These are phyloP conservation scores for Triadica sebifera DNA, from an alignment of 345 rosid genomes.

Conservation along the genomic window DNA sequence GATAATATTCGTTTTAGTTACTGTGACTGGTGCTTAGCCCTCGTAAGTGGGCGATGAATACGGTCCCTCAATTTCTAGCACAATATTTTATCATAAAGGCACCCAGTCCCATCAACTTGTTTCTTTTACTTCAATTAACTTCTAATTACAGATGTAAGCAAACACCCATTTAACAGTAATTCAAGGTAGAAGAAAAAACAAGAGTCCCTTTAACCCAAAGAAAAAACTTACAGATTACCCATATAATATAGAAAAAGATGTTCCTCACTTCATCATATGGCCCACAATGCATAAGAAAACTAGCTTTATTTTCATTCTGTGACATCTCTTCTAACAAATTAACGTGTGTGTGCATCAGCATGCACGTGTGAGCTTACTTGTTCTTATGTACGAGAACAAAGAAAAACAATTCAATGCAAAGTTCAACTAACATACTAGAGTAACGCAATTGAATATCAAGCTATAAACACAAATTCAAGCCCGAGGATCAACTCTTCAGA, in stretches of 20 bases:
- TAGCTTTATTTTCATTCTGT: neutral
- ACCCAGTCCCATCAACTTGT: constrained; percentile 21
- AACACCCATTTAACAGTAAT: neutral
- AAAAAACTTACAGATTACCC: neutral
- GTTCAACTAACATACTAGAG: neutral
- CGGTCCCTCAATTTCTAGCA: constrained; percentile 7
- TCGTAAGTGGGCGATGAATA: neutral
- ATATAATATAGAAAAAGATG: neutral
- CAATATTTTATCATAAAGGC: constrained; percentile 17
- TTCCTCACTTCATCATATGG: neutral
- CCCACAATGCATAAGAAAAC: neutral
- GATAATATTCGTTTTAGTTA: neutral
- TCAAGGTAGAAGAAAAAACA: neutral
- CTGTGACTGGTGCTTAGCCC: constrained; percentile 12
- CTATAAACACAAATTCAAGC: neutral
- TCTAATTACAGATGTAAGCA: constrained; percentile 19
- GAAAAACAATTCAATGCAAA: neutral
- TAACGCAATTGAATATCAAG: neutral
- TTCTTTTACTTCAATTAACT: constrained; percentile 25
- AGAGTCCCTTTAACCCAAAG: constrained; percentile 17
- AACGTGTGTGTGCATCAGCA: neutral
- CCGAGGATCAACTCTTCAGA: neutral
- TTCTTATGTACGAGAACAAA: neutral
- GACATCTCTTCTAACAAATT: constrained; percentile 1
- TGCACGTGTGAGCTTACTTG: neutral